These are phyloP conservation scores for Gracilaria gracilis DNA, from an alignment of 23 red algal species.

Conservation along the genomic window DNA sequence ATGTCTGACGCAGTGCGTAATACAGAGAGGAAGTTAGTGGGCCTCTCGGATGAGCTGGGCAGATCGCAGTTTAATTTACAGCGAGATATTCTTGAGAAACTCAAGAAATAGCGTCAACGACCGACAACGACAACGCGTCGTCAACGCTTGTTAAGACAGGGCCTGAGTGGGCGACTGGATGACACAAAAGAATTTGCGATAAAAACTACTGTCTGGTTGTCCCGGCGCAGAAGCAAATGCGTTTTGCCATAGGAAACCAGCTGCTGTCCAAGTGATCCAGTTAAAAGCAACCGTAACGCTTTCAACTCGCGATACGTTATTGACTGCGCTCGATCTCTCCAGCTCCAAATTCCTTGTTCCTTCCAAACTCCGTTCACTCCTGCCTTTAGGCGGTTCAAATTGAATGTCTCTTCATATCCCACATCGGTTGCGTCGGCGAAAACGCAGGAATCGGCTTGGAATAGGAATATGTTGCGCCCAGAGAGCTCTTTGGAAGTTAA, in stretches of 20 bases:
- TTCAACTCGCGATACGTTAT: conserved; percentile 15
- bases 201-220: conserved; percentile 28
- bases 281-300: conserved; percentile 1
- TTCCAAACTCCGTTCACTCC: neutral
- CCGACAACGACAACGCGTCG: neutral
- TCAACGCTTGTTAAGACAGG: neutral
- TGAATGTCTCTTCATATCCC: neutral
- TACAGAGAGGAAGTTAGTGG: neutral
- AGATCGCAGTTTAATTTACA: neutral
- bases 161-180: neutral
- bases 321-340: neutral
- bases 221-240: neutral
- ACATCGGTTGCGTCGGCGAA: conserved; percentile 3
- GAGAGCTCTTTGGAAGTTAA: neutral
- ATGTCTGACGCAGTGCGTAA: neutral
- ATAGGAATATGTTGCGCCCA: neutral
- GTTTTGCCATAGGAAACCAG: neutral
- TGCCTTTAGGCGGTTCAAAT: neutral
- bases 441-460: neutral
- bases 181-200: conserved; percentile 27
- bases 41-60: no score
- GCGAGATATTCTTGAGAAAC: neutral
- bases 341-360: conserved; percentile 1
- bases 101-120: neutral
- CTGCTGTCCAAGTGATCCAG: neutral